Evolutionary conservation across 192 early-diverging fungal species (phyloP).

Genomic region (Cladochytrium replicatum): DNA sequence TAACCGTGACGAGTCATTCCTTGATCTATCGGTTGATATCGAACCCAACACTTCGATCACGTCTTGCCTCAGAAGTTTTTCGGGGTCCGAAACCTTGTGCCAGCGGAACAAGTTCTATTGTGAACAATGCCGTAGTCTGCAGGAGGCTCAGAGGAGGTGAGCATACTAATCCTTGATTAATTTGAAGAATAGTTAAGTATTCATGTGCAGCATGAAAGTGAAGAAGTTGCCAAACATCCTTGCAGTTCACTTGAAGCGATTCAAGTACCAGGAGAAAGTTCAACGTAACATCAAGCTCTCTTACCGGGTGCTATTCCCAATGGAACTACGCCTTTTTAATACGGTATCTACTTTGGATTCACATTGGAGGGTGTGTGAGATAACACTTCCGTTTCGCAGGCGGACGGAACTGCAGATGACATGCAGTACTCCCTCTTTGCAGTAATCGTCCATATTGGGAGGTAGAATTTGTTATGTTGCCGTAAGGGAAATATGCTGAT

Average conservation of each 20-base stretch:
- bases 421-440: slow-evolving; percentile 81
- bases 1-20: slow-evolving; percentile 84
- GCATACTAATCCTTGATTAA: background rate
- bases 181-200: background rate
- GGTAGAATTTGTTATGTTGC: slow-evolving; percentile 18
- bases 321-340: slow-evolving; percentile 90
- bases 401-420: slow-evolving; percentile 78
- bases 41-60: slow-evolving; percentile 93
- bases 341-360: slow-evolving; percentile 64
- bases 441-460: slow-evolving; percentile 91
- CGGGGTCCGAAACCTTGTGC: slow-evolving; percentile 87
- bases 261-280: slow-evolving; percentile 92
- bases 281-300: slow-evolving; percentile 88
- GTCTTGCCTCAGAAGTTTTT: slow-evolving; percentile 89
- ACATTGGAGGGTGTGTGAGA: background rate
- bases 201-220: slow-evolving; percentile 78
- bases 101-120: slow-evolving; percentile 98
- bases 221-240: slow-evolving; percentile 87
- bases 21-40: slow-evolving; percentile 94
- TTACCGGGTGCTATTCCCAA: slow-evolving; percentile 88
- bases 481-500: slow-evolving; percentile 5
- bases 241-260: slow-evolving; percentile 91
- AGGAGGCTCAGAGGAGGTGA: slow-evolving; percentile 94
- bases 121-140: slow-evolving; percentile 84
- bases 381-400: slow-evolving; percentile 2